phyloP scores from a whole-genome alignment of 495 filamentous ascomycete genomes.

The Symbiotaphrina buchneri region DNA sequence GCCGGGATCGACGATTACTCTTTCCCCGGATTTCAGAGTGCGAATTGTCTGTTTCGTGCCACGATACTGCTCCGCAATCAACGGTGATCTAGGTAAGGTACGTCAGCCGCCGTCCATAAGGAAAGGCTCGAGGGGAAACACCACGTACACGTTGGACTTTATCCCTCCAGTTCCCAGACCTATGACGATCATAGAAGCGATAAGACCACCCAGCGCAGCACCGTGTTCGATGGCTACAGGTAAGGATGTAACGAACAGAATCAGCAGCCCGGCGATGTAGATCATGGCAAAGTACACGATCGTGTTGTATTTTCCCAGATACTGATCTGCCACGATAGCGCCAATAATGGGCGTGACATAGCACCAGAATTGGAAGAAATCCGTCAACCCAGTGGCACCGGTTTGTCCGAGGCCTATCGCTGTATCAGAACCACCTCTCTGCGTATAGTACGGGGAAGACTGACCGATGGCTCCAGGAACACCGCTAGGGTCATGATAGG shows the following conservation, averaged over 20 bases:
- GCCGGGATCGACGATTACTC: slow-evolving; percentile 51
- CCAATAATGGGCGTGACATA: slow-evolving; percentile 20
- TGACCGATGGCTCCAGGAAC: slow-evolving; percentile 30
- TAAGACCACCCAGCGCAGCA: slow-evolving; percentile 11
- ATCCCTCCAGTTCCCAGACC: slow-evolving; percentile 48
- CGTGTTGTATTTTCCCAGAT: slow-evolving; percentile 47
- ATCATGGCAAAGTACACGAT: slow-evolving; percentile 30
- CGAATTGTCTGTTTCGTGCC: slow-evolving; percentile 33
- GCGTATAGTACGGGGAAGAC: slow-evolving; percentile 9
- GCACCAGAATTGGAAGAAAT: slow-evolving; percentile 42
- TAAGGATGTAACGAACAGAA: slow-evolving; percentile 15
- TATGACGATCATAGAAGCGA: slow-evolving; percentile 24
- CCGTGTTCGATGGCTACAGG: slow-evolving; percentile 11
- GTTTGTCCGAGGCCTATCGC: slow-evolving; percentile 15
- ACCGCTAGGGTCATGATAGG: slow-evolving; percentile 20
- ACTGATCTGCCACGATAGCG: slow-evolving; percentile 39
- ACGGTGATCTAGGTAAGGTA: slow-evolving; percentile 28
- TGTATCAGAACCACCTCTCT: background rate
- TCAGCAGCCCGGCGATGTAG: slow-evolving; percentile 17
- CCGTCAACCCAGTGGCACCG: slow-evolving; percentile 32
- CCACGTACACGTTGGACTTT: slow-evolving; percentile 42
- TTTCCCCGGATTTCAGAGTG: slow-evolving; percentile 34
- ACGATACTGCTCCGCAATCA: slow-evolving; percentile 55
- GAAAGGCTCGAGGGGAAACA: too few species aligned
- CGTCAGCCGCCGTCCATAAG: too few species aligned